Evolutionary conservation across 164 flowering plant genomes (phyloP), one percentile per base, ranked within the genome.

Genomic region (Magnolia kwangsiensis): DNA sequence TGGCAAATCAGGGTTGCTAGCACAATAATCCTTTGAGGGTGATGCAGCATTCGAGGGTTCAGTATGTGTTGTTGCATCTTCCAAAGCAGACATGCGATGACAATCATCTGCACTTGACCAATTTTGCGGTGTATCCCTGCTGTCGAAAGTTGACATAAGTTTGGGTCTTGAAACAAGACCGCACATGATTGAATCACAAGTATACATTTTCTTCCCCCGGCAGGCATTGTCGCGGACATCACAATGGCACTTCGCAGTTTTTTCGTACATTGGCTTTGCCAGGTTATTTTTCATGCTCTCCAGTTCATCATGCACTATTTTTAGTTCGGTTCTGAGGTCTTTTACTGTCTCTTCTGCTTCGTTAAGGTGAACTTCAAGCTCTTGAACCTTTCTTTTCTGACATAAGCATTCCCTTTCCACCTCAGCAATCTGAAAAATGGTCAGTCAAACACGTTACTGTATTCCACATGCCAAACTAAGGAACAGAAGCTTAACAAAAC

Each of bases 361-460:
- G 9, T 88, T 88, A 7, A 95, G 92, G 82, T 93, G 97, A 65
- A 88, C 92, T 85, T 93, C 97, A 77, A 95, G 95, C 83, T 95
- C 98, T 68, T 90, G 88, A 78, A 90, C 90, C 81, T 79, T 89
- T 72, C 70, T 84, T 77, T 83, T 87, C 72, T 95, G 94, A 78
- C 75, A 80, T 72, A 81, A 78, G n/a, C 93, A 84, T 78, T 74
- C 75, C 70, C 68, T 74, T 81, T 89, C 91, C 37, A 89, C 88
- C 86, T 91, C 90, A 59, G 76, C 81, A 70, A 83, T 82, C 98
- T 78, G 67, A 73, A 50, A 50, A 61, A 73, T 10, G 18, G 61
- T 55, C 61, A 55, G 61, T 8, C 61, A 55, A 37, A 37, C 45
- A 3, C 45, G 45, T 37, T 37, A 37, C 45, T 37, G 3, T 37